These are phyloP conservation scores for Arabis alpina DNA, from an alignment of 345 rosid species.

Conservation along the genomic window DNA sequence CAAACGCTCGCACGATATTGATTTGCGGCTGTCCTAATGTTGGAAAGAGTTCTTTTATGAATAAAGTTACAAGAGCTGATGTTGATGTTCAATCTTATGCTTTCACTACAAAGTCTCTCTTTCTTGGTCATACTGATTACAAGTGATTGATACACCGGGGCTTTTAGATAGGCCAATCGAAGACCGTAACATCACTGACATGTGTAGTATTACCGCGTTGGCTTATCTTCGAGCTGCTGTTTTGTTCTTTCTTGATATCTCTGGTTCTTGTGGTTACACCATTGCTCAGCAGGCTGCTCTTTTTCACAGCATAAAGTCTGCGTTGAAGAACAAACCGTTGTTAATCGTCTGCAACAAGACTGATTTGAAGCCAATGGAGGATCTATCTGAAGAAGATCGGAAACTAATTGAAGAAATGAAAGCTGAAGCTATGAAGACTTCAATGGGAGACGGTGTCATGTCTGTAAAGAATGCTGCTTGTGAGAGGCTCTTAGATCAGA, in stretches of 20 bases:
- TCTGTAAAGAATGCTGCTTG: slow-evolving; percentile 92
- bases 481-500: slow-evolving; percentile 79
- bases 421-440: slow-evolving; percentile 77
- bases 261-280: slow-evolving; percentile 92
- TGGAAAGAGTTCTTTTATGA: slow-evolving; percentile 78
- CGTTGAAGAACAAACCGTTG: slow-evolving; percentile 89
- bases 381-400: slow-evolving; percentile 70
- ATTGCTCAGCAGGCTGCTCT: slow-evolving; percentile 95
- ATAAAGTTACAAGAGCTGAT: slow-evolving; percentile 77
- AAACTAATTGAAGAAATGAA: slow-evolving; percentile 81
- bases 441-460: slow-evolving; percentile 79
- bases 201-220: slow-evolving; percentile 94
- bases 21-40: slow-evolving; percentile 83
- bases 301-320: slow-evolving; percentile 82
- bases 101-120: slow-evolving; percentile 77
- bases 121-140: slow-evolving; percentile 83
- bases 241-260: slow-evolving; percentile 79
- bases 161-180: slow-evolving; percentile 40
- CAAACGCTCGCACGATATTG: slow-evolving; percentile 60
- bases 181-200: slow-evolving; percentile 90
- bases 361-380: slow-evolving; percentile 88
- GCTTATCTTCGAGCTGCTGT: slow-evolving; percentile 91
- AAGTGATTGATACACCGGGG: slow-evolving; percentile 43
- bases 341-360: slow-evolving; percentile 94
- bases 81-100: slow-evolving; percentile 85